Evolutionary conservation across 805 yeast species (phyloP).

Genomic region (Pichia gijzeniarum): DNA sequence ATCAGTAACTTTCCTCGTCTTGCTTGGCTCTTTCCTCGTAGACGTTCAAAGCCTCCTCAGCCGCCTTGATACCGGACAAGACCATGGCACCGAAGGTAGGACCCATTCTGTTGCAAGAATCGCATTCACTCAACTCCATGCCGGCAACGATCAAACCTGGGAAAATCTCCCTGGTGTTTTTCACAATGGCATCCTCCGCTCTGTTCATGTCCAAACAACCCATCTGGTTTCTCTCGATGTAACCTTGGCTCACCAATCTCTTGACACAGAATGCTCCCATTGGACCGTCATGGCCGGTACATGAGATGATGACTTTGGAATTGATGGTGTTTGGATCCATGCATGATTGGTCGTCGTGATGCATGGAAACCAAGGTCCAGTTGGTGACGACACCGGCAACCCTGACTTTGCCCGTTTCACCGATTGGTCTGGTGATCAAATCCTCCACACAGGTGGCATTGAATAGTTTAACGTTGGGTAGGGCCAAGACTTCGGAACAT

Average conservation of each 20-base stretch:
- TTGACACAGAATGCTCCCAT: conserved; percentile 76
- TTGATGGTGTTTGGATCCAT: conserved; percentile 82
- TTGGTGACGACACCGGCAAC: conserved; percentile 78
- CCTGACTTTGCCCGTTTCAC: conserved; percentile 46
- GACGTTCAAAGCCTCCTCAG: conserved; percentile 39
- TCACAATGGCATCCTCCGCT: conserved; percentile 72
- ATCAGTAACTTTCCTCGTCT: conserved; percentile 2
- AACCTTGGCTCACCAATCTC: conserved; percentile 50
- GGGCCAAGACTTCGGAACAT: conserved; percentile 57
- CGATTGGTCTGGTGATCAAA: conserved; percentile 63
- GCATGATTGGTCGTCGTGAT: conserved; percentile 71
- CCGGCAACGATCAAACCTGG: conserved; percentile 65
- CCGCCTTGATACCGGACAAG: conserved; percentile 72
- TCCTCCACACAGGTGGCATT: conserved; percentile 81
- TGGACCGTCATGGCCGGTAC: conserved; percentile 81
- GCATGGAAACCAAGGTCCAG: conserved; percentile 74
- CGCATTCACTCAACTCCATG: conserved; percentile 74
- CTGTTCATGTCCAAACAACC: conserved; percentile 73
- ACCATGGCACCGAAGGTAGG: conserved; percentile 83
- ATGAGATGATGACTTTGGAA: conserved; percentile 54
- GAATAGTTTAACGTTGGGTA: conserved; percentile 71
- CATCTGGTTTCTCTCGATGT: conserved; percentile 52
- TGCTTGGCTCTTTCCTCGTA: conserved; percentile 26
- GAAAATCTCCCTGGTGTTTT: conserved; percentile 56
- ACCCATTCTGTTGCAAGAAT: conserved; percentile 77